These are phyloP conservation scores for Davidsoniella virescens DNA, from an alignment of 2,329 filamentous ascomycete genomes.

Conservation along the genomic window DNA sequence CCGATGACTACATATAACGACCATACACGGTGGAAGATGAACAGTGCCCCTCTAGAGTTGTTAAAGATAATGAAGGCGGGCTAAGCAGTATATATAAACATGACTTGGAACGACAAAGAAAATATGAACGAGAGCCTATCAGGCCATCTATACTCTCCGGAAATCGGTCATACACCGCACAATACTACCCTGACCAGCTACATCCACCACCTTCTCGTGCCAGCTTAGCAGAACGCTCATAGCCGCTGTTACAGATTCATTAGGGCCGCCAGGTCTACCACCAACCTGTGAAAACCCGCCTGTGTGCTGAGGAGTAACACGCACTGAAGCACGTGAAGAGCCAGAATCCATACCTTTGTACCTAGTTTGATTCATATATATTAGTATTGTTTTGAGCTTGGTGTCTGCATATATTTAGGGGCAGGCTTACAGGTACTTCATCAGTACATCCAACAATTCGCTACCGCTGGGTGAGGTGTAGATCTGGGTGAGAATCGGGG, in stretches of 20 bases:
- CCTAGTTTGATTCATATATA: slow-evolving; percentile 25
- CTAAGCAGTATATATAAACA: background rate
- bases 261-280: slow-evolving; percentile 33
- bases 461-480: slow-evolving; percentile 63
- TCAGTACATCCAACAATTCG: slow-evolving; percentile 78
- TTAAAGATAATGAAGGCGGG: no score
- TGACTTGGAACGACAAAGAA: background rate
- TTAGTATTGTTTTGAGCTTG: background rate
- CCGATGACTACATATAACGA: no score
- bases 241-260: slow-evolving; percentile 60
- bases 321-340: slow-evolving; percentile 28
- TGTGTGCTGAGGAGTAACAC: slow-evolving; percentile 57
- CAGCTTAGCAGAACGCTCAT: slow-evolving; percentile 97
- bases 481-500: slow-evolving; percentile 66
- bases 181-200: slow-evolving; percentile 81
- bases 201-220: slow-evolving; percentile 96
- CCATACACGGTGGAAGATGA: no score
- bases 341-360: slow-evolving; percentile 73
- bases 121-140: background rate
- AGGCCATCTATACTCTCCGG: slow-evolving; percentile 42
- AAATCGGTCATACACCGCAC: slow-evolving; percentile 93
- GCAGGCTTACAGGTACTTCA: slow-evolving; percentile 78
- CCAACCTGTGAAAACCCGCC: slow-evolving; percentile 69
- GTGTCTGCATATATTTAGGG: background rate
- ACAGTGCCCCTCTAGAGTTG: no score